Base-by-base conservation (phyloP, 331 rosid genomes). In the Malus hybrid region DNA sequence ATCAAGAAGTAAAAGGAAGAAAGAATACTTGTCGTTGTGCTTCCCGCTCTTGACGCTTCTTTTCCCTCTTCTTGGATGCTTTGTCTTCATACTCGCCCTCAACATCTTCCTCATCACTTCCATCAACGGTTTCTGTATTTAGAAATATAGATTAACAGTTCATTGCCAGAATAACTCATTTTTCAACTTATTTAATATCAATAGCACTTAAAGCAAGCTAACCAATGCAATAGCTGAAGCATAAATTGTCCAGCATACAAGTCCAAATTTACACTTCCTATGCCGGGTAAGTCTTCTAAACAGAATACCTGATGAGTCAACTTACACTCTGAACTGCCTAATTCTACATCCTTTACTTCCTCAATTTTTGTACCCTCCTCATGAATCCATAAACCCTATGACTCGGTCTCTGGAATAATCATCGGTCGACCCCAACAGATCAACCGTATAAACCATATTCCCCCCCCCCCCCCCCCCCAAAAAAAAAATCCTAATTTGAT, bases 31-130 rank as follows among this genome's bases (percentile, higher is more conserved):
- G 97, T 76, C 97, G 81, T 2, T 90, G 96, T 31, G 93, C 90
- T 79, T 92, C 99, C 74, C 97, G 89, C 83, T 92, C 99, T 78
- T 94, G 92, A 84, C 87, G 88, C 83, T 87, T 94, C 80, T 82
- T 86, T 80, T 90, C 99, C 84, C 85, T 92, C 70, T 93, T 93
- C 67, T 65, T 89, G 57, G 85, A 73, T 62, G 87, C 91, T 80
- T 65, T 84, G 69, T 86, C 93, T 78, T 85, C 96, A 77, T 84
- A 69, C 71, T 83, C 93, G 13, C 65, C 89, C 10, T 27, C 93
- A 67, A 36, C 85, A 73, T 61, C 78, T 85, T 94, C 99, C 46
- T 90, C 84, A 19, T 92, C 99, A 80, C 95, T 94, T 74, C 80
- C 97, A 82, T 84, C 96, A 12, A 77, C 87, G 84, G 80, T 65